Base-by-base conservation (phyloP, 805 yeast genomes). In the Wickerhamiella siamensis region DNA sequence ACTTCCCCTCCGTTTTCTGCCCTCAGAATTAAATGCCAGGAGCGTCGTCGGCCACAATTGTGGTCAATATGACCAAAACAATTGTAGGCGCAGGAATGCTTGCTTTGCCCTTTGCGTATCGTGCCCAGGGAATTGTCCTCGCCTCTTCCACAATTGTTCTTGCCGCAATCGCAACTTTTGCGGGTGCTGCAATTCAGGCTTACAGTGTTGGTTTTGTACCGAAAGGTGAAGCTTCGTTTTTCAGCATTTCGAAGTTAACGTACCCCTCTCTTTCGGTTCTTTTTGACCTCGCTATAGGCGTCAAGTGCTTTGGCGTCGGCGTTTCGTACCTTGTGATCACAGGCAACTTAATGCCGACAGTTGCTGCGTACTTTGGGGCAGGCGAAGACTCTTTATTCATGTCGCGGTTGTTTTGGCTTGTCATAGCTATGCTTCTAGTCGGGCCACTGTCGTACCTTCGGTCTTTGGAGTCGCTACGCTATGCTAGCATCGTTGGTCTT, bases 231-330 rank as follows among this genome's bases (percentile, higher is more conserved):
- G 82, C 87, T 14, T 75, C 81, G 2, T 80, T 81, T 54, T 79
- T 79, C 61, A 70, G 74, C 36, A 65, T 80, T 20, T 74, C 86
- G 46, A 69, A 69, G 29, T 62, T 75, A 48, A 80, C 87, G 1
- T 79, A 79, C 51, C 91, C 91, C 2, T 67, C 71, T 17, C 61
- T 80, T 31, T 72, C 79, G 5, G 72, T 79, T 8, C 56, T 79
- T 17, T 81, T 80, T 54, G 91, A 80, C 54, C 54, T 72, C 6
- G 86, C 87, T 32, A 80, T 80, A 46, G 79, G 81, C 37, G 64
- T 79, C 51, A 82, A 80, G 57, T 79, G 88, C 55, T 81, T 77
- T 56, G 91, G 91, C 5, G 88, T 80, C 15, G 79, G 80, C n/a
- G 71, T 81, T 3, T 72, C 79, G 31, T 80, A 81, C 51, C 59